Base-by-base conservation (phyloP, 208 protist genomes). In the Polymyxa betae region DNA sequence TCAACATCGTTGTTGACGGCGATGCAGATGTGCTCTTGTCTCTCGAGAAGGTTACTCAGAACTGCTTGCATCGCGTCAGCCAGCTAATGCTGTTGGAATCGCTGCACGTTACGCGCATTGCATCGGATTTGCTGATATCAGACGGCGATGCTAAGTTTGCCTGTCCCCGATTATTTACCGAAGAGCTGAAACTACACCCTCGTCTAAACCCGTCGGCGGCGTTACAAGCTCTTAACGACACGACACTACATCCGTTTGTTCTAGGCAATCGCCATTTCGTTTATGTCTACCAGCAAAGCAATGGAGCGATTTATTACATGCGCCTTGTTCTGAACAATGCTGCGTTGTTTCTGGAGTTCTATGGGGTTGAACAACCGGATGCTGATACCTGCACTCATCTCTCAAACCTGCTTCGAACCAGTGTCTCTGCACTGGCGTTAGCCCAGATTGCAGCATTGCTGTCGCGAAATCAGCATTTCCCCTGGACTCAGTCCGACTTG, bases 161-260 rank as follows among this genome's bases (percentile, higher is more conserved):
- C 5, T 82, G 72, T 35, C 72, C 72, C 16, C 35, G 72, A 20
- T 20, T 82, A 5, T 20, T 82, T 45, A 82, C 72, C 12, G 16
- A 82, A 20, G 16, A 35, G 12, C n/a, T 82, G 12, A 5, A 12
- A 38, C 35, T 82, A 43, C 72, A 82, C 35, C 12, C 40, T 82
- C 72, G 72, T 5, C 72, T 82, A 20, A 43, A 5, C n/a, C 5
- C n/a, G 5, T 12, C 72, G n/a, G 72, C n/a, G 5, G 72, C 72
- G n/a, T n/a, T 82, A 16, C 35, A 35, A 82, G 40, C 72, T 20
- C 72, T 82, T 82, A 38, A 5, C 12, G 72, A 82, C 5, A 82
- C 72, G n/a, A 43, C 72, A 20, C 72, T 82, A 16, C 72, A 82
- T 35, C 72, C 72, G 5, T 82, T 82, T 82, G 5, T n/a, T 20